Base-by-base conservation (phyloP, 805 yeast genomes). In the Sugiyamaella smithiae region DNA sequence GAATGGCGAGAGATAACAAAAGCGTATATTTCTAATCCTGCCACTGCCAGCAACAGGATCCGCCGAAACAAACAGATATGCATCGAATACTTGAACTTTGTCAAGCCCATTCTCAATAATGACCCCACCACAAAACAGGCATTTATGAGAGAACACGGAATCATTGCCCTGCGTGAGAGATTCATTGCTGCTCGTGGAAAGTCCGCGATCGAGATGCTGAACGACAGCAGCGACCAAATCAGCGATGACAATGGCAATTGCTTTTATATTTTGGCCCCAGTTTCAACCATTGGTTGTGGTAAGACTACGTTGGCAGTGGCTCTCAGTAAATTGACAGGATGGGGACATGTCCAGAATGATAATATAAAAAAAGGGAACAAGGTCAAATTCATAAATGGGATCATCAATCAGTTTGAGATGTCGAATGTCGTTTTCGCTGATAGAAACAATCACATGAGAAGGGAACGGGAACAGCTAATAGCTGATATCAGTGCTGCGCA, bases 241-340 rank as follows among this genome's bases (percentile, higher is more conserved):
- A 11, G 6, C 17, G 22, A 22, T 8, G 49, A 44, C 19, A 36
- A 31, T 6, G 42, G 37, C 6, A 49, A 40, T 16, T 4, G 40
- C 5, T 43, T 40, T 56, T 84, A 79, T 61, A 75, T 87, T 0
- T 59, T 93, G 2, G 77, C 88, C 1, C 91, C 98, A 0, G 80
- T 90, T 2, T 89, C 97, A 0, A 88, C 96, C 0, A 78, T 91
- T 45, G 98, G 98, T 0, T 88, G 97, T 66, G 99, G 99, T 5
- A 93, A 93, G 62, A 89, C 97, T 0, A 88, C 97, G 0, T 77
- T 86, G 0, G 79, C 86, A 4, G 62, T 78, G 29, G 81, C 90
- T 0, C 68, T 93, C 35, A 53, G 59, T 0, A 60, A 72, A 7
- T 64, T 90, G 7, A 82, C 71, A 48, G 82, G 83, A 0, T 84